These are phyloP conservation scores for Fusarium ambrosium DNA, from an alignment of 2,329 filamentous ascomycete species.

Conservation along the genomic window DNA sequence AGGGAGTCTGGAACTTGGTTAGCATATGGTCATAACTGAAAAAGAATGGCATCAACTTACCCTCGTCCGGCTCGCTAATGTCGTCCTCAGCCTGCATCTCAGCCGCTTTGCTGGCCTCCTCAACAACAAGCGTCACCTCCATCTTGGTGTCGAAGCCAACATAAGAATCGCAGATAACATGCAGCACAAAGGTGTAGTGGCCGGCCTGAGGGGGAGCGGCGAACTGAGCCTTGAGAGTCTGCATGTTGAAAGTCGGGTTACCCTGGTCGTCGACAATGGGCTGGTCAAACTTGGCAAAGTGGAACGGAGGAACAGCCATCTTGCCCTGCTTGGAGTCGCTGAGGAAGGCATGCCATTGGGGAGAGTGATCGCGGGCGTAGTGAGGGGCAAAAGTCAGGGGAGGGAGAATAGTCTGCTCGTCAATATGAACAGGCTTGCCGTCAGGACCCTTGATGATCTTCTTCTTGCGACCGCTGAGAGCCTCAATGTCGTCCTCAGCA, in stretches of 20 bases:
- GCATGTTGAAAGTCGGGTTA: conserved; percentile 92
- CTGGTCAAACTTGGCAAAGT: conserved; percentile 93
- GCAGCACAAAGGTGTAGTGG: conserved; percentile 94
- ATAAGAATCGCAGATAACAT: conserved; percentile 94
- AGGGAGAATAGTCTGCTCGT: conserved; percentile 77
- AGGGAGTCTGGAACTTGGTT: conserved; percentile 76
- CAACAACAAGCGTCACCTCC: conserved; percentile 89
- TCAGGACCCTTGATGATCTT: conserved; percentile 73
- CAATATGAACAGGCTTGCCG: conserved; percentile 68
- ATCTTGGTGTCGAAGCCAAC: conserved; percentile 93
- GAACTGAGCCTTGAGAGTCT: conserved; percentile 97
- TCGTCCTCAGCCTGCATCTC: conserved; percentile 89
- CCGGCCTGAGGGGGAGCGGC: conserved; percentile 92
- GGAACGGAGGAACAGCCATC: conserved; percentile 95
- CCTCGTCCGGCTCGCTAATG: conserved; percentile 97
- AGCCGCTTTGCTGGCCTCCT: conserved; percentile 87
- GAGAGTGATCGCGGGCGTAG: conserved; percentile 88
- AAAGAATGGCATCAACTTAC: conserved; percentile 65
- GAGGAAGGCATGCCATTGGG: conserved; percentile 94
- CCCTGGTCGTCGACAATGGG: conserved; percentile 84
- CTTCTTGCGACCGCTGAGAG: conserved; percentile 83
- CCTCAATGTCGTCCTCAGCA: conserved; percentile 91
- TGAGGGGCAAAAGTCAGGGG: conserved; percentile 93
- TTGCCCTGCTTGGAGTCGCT: conserved; percentile 95
- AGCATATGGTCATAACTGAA: conserved; percentile 27